A percentile compares a stretch with the other conserved stretches of the same genome.
These are phyloP conservation scores for Chaetomidium leptoderma DNA, from an alignment of 495 filamentous ascomycete genomes.

Conservation along the genomic window DNA sequence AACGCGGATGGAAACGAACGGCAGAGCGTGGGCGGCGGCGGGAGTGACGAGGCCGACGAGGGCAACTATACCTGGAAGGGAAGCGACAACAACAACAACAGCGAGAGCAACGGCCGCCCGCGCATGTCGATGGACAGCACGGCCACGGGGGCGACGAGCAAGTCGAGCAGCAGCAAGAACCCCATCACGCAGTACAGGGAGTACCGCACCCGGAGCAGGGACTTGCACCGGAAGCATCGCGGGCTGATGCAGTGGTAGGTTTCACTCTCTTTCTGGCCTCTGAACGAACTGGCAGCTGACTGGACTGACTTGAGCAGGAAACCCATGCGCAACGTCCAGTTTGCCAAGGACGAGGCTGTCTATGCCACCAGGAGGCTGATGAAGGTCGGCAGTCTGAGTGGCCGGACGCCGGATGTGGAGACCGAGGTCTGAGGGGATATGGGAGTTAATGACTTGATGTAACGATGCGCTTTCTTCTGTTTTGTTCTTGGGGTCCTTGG, in stretches of 20 bases:
- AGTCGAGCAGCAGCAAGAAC: slow-evolving; percentile 35
- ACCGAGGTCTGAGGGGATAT: slow-evolving; percentile 50
- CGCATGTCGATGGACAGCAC: slow-evolving; percentile 23
- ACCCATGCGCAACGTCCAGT: slow-evolving; percentile 63
- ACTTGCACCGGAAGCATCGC: slow-evolving; percentile 63
- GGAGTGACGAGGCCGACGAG: slow-evolving; percentile 6
- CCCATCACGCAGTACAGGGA: slow-evolving; percentile 46
- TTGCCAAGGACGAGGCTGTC: slow-evolving; percentile 66
- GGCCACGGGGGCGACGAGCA: slow-evolving; percentile 11
- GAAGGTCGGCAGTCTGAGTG: slow-evolving; percentile 53
- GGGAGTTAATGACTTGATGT: background rate
- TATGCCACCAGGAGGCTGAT: slow-evolving; percentile 56
- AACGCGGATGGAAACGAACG: background rate
- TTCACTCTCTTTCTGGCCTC: too few relatives aligned
- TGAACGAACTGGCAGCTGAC: background rate
- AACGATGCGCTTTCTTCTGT: background rate
- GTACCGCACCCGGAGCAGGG: slow-evolving; percentile 51
- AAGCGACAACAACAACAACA: slow-evolving; percentile 2
- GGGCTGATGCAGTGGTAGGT: slow-evolving; percentile 70
- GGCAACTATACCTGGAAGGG: slow-evolving; percentile 16
- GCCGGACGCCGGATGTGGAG: slow-evolving; percentile 67
- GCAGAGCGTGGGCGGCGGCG: background rate
- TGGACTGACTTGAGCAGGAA: slow-evolving; percentile 29
- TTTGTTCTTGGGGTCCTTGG: background rate
- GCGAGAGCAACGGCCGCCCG: slow-evolving; percentile 10